Base-by-base conservation (phyloP, 371 early-diverging fungal species). In the Apophysomyces elegans region DNA sequence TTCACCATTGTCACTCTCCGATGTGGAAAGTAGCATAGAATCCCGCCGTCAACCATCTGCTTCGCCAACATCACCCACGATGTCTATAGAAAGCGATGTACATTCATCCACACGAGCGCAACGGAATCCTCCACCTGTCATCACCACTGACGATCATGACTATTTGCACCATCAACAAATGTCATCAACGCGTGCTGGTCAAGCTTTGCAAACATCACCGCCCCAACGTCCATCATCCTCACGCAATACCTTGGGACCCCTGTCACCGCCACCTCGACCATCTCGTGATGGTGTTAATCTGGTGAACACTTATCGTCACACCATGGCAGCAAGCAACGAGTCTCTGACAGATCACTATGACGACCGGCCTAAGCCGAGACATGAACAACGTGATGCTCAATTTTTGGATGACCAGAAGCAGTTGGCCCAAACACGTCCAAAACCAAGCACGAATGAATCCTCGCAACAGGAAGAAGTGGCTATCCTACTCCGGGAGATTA, bases 221-320 rank as follows among this genome's bases (percentile, higher is more conserved):
- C 37, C 50, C 21, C 56, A 50, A 21, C 59, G 64, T 11, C 61
- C 63, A 11, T 56, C 63, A 21, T 32, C 38, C 12, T 39, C 72
- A 6, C 61, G 68, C 14, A 73, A 71, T 39, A 69, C 68, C 5
- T 37, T 63, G 39, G 59, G 59, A 32, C 66, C 56, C 35, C 62
- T 70, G 0, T 47, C 74, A 9, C 79, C 83, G 13, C 83, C 83
- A 16, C 83, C 83, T 7, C 61, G 80, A 59, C 83, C 83, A 18
- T 77, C 83, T 5, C 77, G 80, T n/a, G 83, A 83, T 60, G 83
- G 83, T 21, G 83, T 83, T 7, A 74, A 76, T n/a, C 65, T 82
- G 9, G 65, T 44, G 26, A 70, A 63, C 21, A 16, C 63, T 0
- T 73, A 70, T 47, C 66, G 77, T 54, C 72, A 74, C 37, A 75